phyloP scores from a whole-genome alignment of 768 basidiomycete species.

The Suillus luteus region DNA sequence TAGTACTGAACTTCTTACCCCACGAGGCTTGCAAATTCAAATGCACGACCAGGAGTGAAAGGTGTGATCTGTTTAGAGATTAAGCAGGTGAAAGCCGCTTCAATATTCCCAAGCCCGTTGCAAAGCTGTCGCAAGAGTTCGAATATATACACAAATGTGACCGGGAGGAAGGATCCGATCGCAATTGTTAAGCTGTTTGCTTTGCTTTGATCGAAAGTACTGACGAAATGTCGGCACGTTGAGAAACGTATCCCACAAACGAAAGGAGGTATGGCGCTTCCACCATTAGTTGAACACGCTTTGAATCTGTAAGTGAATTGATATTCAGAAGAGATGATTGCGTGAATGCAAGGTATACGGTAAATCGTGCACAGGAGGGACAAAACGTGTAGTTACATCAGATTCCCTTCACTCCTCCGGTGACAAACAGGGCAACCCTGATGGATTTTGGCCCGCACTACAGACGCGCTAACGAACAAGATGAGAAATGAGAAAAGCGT shows the following conservation, averaged over 20 bases:
- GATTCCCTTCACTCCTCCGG: slow-evolving; percentile 52
- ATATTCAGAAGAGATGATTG: background rate
- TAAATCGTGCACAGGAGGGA: slow-evolving; percentile 6
- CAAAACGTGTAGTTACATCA: slow-evolving; percentile 20
- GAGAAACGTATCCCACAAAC: background rate
- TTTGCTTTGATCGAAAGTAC: background rate
- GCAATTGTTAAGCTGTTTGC: background rate
- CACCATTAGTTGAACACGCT: background rate
- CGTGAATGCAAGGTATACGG: slow-evolving; percentile 9
- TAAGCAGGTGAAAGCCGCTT: background rate
- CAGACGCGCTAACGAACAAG: slow-evolving; percentile 55
- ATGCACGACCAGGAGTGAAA: background rate
- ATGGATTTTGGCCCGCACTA: slow-evolving; percentile 61
- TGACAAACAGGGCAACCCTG: slow-evolving; percentile 82
- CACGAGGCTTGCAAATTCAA: slow-evolving; percentile 37
- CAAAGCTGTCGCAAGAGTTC: background rate
- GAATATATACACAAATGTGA: background rate
- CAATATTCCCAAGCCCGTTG: background rate
- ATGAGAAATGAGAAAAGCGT: slow-evolving; percentile 14
- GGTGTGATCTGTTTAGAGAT: background rate
- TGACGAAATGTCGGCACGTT: background rate
- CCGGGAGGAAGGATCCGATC: background rate
- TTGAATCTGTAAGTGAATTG: background rate
- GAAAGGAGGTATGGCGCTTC: background rate
- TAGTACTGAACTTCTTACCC: slow-evolving; percentile 57